Evolutionary conservation across 306 rosid species (phyloP).

Genomic region (Herpetospermum pedunculosum): DNA sequence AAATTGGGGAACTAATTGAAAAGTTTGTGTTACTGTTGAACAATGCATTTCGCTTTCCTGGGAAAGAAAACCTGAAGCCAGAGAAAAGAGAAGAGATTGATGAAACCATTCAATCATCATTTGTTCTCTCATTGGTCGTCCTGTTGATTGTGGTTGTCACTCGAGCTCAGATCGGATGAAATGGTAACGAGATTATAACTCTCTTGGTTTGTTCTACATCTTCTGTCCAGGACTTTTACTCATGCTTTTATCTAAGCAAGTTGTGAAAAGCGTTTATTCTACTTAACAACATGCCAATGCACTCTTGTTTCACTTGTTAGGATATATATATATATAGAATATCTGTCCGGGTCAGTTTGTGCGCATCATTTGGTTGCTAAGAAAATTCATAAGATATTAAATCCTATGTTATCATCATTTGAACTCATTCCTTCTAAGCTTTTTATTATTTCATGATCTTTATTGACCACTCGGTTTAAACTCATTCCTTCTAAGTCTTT

Average conservation of each 20-base stretch:
- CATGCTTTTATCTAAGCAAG: not conserved
- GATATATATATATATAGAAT: too few species aligned
- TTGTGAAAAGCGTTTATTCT: not conserved
- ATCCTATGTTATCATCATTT: too few species aligned
- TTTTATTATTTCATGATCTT: too few species aligned
- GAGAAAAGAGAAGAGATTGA: constrained; percentile 17
- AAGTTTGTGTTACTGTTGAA: constrained; percentile 35
- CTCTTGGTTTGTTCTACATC: not conserved
- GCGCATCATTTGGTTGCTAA: too few species aligned
- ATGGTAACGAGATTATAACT: not conserved
- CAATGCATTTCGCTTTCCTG: constrained; percentile 22
- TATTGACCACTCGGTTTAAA: too few species aligned
- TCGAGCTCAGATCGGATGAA: constrained; percentile 20
- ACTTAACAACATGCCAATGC: too few species aligned
- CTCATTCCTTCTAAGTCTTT: too few species aligned
- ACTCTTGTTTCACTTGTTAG: too few species aligned
- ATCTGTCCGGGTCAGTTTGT: too few species aligned
- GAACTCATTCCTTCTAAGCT: too few species aligned
- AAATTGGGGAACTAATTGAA: constrained; percentile 34
- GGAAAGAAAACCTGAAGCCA: constrained; percentile 5
- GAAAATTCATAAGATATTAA: too few species aligned
- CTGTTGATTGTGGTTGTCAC: constrained; percentile 37
- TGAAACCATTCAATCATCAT: constrained; percentile 43
- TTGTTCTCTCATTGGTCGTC: constrained; percentile 37
- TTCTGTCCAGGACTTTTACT: not conserved